Percentiles rank a stretch among this genome's conserved stretches.
These are phyloP conservation scores for Diaporthe vaccinii DNA, from an alignment of 2,329 filamentous ascomycete genomes.

Conservation along the genomic window DNA sequence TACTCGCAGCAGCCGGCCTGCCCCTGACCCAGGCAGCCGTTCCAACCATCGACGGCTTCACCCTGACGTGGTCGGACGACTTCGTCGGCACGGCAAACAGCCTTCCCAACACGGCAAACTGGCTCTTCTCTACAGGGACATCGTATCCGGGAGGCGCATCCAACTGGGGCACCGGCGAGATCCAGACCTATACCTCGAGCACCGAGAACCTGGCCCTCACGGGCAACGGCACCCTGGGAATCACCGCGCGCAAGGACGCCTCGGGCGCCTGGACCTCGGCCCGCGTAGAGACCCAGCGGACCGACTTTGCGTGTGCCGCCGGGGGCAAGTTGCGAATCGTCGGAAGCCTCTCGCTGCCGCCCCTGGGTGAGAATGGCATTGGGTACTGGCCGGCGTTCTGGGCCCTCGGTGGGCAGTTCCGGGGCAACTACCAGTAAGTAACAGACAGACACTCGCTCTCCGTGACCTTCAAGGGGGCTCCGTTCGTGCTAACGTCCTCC, in stretches of 20 bases:
- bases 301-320: conserved; percentile 44
- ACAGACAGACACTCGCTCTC: background rate
- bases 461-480: too few relatives aligned
- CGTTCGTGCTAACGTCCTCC: conserved; percentile 10
- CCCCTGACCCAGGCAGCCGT: conserved; percentile 34
- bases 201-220: conserved; percentile 33
- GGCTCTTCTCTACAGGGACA: conserved; percentile 9
- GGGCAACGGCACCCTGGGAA: conserved; percentile 19
- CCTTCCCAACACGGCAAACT: conserved; percentile 30
- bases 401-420: conserved; percentile 23
- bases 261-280: conserved; percentile 37
- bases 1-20: conserved; percentile 25
- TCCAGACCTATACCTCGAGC: conserved; percentile 31
- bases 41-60: conserved; percentile 43
- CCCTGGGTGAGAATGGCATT: conserved; percentile 22
- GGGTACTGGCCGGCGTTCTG: conserved; percentile 35
- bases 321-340: conserved; percentile 46
- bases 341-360: conserved; percentile 39
- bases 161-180: conserved; percentile 28
- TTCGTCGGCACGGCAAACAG: conserved; percentile 45
- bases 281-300: conserved; percentile 43
- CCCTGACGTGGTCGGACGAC: conserved; percentile 50
- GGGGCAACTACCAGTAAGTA: conserved; percentile 23
- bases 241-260: conserved; percentile 33
- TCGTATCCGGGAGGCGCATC: conserved; percentile 34